Evolutionary conservation across 176 grass and related monocot species (phyloP).

Genomic region (Oryza glumipatula): DNA sequence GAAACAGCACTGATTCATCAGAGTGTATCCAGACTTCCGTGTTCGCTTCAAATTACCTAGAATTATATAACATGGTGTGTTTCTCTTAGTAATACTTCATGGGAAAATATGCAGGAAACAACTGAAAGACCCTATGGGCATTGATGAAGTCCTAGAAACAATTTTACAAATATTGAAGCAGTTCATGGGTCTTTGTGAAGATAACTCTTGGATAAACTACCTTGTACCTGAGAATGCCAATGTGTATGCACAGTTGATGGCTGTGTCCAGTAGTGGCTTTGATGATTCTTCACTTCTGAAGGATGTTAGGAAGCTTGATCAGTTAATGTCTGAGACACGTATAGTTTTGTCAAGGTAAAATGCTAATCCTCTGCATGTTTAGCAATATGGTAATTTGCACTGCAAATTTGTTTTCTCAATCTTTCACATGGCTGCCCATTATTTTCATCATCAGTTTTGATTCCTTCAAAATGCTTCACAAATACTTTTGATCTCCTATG

Average conservation of each 20-base stretch:
- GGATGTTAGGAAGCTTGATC: conserved; percentile 84
- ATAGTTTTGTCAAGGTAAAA: conserved; percentile 89
- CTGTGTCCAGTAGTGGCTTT: conserved; percentile 61
- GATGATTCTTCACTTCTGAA: conserved; percentile 70
- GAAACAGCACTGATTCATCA: neutral
- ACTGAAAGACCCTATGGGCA: conserved; percentile 79
- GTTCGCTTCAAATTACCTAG: neutral
- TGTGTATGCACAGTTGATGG: conserved; percentile 73
- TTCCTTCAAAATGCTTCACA: neutral
- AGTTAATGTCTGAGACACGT: conserved; percentile 83
- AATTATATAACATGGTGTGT: neutral
- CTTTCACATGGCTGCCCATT: neutral
- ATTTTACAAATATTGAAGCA: conserved; percentile 71
- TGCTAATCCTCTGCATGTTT: neutral
- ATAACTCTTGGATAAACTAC: conserved; percentile 82
- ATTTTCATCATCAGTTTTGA: neutral
- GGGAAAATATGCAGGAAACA: conserved; percentile 79
- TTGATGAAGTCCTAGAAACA: conserved; percentile 66
- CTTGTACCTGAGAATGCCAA: conserved; percentile 79
- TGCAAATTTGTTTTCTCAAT: conserved; percentile 4
- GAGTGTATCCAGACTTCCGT: neutral
- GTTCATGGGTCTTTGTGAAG: conserved; percentile 64
- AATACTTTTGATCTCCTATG: neutral
- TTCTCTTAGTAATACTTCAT: neutral
- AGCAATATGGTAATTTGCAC: conserved; percentile 22